These are phyloP conservation scores for Musa beccarii DNA, from an alignment of 176 grass and related monocot species.

Conservation along the genomic window DNA sequence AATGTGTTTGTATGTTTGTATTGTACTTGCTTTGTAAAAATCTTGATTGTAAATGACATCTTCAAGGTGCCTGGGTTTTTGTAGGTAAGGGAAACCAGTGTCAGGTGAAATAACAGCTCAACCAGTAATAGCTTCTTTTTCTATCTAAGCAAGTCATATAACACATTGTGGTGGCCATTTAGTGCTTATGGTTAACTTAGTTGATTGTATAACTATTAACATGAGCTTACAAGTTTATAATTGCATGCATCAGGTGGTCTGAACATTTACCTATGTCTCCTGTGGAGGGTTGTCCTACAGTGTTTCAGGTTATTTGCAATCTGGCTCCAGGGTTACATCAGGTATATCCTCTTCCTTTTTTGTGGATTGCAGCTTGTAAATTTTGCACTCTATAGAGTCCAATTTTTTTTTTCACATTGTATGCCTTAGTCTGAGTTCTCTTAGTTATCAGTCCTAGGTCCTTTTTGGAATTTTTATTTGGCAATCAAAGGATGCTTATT, in stretches of 20 bases:
- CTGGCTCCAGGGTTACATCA: constrained; percentile 68
- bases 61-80: no score
- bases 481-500: not conserved
- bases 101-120: no score
- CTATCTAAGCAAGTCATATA: not conserved
- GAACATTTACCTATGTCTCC: constrained; percentile 91
- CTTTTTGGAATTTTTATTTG: not conserved
- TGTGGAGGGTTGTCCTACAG: constrained; percentile 64
- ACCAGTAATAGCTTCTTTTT: not conserved
- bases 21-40: no score
- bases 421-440: not conserved
- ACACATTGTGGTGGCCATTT: not conserved
- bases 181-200: not conserved
- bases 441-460: not conserved
- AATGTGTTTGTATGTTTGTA: no score
- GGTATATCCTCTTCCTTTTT: constrained; percentile 20
- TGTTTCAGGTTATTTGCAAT: constrained; percentile 73
- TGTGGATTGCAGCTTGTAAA: not conserved
- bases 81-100: no score
- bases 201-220: not conserved
- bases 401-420: not conserved
- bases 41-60: no score
- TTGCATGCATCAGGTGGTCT: constrained; percentile 53
- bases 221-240: not conserved
- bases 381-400: not conserved